Base-by-base conservation (phyloP, 1,139 yeast genomes). In the Pichia sp. region DNA sequence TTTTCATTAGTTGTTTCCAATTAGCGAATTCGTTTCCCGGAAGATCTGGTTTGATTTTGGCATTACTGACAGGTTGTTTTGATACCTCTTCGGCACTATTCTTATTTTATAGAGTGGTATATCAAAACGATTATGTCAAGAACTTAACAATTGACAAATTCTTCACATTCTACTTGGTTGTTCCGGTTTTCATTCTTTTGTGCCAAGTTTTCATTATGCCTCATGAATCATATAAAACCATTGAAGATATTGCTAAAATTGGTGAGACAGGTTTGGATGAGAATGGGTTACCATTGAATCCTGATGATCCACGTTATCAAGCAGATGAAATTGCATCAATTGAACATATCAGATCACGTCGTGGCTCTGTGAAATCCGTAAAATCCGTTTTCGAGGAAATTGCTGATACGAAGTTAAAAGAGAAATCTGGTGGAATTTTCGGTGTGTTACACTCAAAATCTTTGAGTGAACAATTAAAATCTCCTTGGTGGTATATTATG, bases 121-220 rank as follows among this genome's bases (percentile, higher is more conserved):
- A 84, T 60, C 76, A 79, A 54, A 71, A 72, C 44, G 52, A 64
- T 36, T 49, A 52, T 36, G 45, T 62, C n/a, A 39, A 55, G 4
- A 47, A 54, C 40, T 51, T 60, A 29, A 56, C 72, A 1, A 58
- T 86, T 6, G 58, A 70, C 26, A 67, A 63, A 41, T 87, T 90
- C 60, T 86, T 90, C 66, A 64, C 74, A 16, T 60, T 67, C 49
- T 92, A 86, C 58, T 61, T 85, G 57, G 55, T 77, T 5, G 87
- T 87, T 3, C 95, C 97, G 0, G 46, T 77, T 0, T 84, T 86
- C 59, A 86, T 88, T 41, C 64, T 85, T 10, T 38, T 78, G 1
- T 85, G 92, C 54, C 95, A 87, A 62, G 36, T 82, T 7, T 69
- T 79, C 36, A 67, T 88, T 31, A 87, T 90, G 96, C 97, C 97